phyloP scores from a whole-genome alignment of 116 monocot species.

The Phalaenopsis hybrid region DNA sequence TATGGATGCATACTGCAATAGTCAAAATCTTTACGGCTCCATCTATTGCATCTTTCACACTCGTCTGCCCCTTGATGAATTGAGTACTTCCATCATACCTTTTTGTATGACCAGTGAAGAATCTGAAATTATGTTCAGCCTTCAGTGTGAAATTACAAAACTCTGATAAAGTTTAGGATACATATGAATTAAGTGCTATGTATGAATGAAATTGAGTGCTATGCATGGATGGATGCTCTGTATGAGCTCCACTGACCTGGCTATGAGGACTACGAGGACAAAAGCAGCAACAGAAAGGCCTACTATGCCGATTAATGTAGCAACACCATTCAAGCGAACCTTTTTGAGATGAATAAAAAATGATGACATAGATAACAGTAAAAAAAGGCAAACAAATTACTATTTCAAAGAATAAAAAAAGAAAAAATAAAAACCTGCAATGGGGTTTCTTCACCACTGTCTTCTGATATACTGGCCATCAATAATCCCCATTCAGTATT shows the following conservation, averaged over 20 bases:
- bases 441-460: conserved; percentile 95
- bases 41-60: conserved; percentile 47
- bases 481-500: conserved; percentile 99
- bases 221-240: no score
- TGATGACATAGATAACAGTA: background rate
- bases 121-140: conserved; percentile 34
- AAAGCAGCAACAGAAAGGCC: conserved; percentile 73
- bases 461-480: conserved; percentile 97
- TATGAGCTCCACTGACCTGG: conserved; percentile 34
- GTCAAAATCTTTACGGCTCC: conserved; percentile 83
- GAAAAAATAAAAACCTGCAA: conserved; percentile 87
- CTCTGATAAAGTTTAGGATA: background rate
- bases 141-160: background rate
- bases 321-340: conserved; percentile 99
- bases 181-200: no score
- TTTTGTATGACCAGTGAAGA: conserved; percentile 71
- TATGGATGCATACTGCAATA: conserved; percentile 59
- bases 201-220: no score
- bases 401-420: background rate
- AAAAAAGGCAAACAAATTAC: background rate
- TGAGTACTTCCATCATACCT: conserved; percentile 76
- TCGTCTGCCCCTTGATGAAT: conserved; percentile 64
- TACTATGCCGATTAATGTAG: conserved; percentile 88
- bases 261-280: conserved; percentile 76
- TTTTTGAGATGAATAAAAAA: conserved; percentile 22